Percentiles rank a stretch among this genome's conserved stretches.
Conservation (phyloP, 2,329 filamentous ascomycete species). For the Penicillium sp. region DNA sequence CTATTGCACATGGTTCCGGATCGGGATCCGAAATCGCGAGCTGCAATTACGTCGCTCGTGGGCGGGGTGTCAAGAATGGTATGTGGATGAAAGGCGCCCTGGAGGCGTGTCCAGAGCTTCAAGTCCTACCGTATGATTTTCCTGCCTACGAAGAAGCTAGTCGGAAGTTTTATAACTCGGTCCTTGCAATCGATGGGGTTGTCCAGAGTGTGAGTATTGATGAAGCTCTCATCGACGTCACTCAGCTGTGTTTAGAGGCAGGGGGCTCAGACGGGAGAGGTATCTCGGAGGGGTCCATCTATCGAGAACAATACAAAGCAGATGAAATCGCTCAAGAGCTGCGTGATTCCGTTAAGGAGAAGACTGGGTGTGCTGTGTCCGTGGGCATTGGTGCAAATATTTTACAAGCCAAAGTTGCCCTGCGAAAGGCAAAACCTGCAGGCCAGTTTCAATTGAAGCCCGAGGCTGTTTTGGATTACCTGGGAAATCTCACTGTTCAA, state of each 20-base stretch:
- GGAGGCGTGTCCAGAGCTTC: constrained; percentile 79
- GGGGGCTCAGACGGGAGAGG: constrained; percentile 66
- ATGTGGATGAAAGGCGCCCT: constrained; percentile 98
- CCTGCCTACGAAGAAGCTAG: constrained; percentile 92
- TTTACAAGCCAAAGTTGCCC: constrained; percentile 82
- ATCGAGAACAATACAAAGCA: constrained; percentile 75
- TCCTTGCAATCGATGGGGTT: constrained; percentile 73
- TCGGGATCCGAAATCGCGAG: constrained; percentile 92
- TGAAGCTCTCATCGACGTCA: constrained; percentile 86
- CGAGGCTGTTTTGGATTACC: constrained; percentile 72
- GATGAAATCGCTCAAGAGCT: constrained; percentile 68
- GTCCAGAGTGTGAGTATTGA: constrained; percentile 98
- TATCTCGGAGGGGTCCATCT: constrained; percentile 66
- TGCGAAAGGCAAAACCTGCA: constrained; percentile 90
- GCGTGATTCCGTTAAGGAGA: constrained; percentile 67
- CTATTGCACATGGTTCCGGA: constrained; percentile 83
- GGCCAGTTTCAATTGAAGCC: constrained; percentile 87
- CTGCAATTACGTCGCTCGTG: constrained; percentile 89
- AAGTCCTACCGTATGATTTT: constrained; percentile 94
- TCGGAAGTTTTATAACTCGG: constrained; percentile 78
- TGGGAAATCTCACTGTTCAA: constrained; percentile 75
- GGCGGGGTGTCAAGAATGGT: constrained; percentile 88
- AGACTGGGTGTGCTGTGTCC: constrained; percentile 83
- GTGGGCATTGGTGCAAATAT: constrained; percentile 92
- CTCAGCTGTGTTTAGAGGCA: constrained; percentile 64